Percentiles rank a stretch among this genome's conserved stretches.
Evolutionary conservation across 2,329 filamentous ascomycete genomes (phyloP).

Genomic region (Colletotrichum incanum): DNA sequence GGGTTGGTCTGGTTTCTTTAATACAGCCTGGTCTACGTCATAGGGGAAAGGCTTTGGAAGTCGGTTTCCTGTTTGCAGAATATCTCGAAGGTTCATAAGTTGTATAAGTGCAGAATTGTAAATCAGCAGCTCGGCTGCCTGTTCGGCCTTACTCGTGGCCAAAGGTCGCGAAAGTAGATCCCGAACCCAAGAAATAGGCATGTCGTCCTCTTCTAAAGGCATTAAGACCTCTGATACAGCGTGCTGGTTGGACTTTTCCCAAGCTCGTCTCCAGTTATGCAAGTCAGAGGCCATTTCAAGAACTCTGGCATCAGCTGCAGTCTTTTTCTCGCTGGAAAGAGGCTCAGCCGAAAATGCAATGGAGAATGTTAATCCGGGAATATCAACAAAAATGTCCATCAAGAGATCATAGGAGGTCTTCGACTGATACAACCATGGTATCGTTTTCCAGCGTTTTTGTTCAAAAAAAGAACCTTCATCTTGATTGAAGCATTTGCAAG

Average conservation of each 20-base stretch:
- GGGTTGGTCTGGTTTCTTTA: background rate
- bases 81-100: conserved; percentile 8
- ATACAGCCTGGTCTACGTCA: background rate
- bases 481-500: conserved; percentile 19
- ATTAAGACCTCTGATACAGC: background rate
- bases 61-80: conserved; percentile 10
- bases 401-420: conserved; percentile 25
- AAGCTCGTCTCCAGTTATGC: conserved; percentile 10
- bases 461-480: conserved; percentile 26
- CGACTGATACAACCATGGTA: conserved; percentile 1
- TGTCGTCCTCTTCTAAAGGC: background rate
- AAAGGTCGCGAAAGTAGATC: conserved; percentile 12
- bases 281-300: background rate
- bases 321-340: background rate
- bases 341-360: background rate
- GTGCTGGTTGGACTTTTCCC: conserved; percentile 6
- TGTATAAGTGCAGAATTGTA: conserved; percentile 27
- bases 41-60: background rate
- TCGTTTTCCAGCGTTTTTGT: conserved; percentile 18
- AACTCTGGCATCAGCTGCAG: background rate
- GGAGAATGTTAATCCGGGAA: conserved; percentile 11
- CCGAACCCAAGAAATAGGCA: background rate
- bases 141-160: background rate
- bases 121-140: conserved; percentile 24
- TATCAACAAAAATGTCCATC: conserved; percentile 20